Evolutionary conservation across 1,284 basidiomycete species (phyloP).

Genomic region (Ceratobasidium sp.): DNA sequence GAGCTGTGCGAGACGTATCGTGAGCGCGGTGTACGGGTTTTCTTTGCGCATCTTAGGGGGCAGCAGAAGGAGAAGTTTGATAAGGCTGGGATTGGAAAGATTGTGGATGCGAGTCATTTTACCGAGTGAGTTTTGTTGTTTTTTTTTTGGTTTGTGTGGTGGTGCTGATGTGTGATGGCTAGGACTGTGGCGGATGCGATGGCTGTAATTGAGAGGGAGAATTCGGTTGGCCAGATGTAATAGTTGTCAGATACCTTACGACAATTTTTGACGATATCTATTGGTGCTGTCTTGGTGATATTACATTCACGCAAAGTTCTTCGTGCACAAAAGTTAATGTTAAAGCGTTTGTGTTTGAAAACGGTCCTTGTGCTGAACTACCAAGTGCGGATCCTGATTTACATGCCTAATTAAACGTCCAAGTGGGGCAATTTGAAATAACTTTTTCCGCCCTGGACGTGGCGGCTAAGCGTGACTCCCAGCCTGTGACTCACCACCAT

Average conservation of each 20-base stretch:
- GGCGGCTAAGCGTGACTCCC: conserved; percentile 10
- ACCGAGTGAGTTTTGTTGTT: conserved; percentile 69
- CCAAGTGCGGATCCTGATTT: neutral
- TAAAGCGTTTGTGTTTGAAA: neutral
- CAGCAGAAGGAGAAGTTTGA: conserved; percentile 72
- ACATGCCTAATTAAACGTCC: conserved; percentile 19
- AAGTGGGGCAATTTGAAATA: conserved; percentile 19
- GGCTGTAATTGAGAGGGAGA: conserved; percentile 47
- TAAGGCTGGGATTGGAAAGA: conserved; percentile 73
- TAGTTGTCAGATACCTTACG: neutral
- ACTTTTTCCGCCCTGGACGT: conserved; percentile 15
- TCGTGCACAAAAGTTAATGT: neutral
- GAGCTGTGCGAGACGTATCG: conserved; percentile 85
- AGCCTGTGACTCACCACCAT: conserved; percentile 32
- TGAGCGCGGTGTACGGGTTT: conserved; percentile 81
- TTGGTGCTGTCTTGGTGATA: neutral
- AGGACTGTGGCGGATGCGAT: conserved; percentile 49
- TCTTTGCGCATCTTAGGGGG: conserved; percentile 81
- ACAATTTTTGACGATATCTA: neutral
- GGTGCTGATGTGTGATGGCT: neutral
- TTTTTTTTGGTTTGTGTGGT: neutral
- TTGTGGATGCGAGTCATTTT: conserved; percentile 79
- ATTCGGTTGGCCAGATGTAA: conserved; percentile 2
- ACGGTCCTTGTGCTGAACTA: neutral
- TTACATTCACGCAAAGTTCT: neutral